Base-by-base conservation (phyloP, 2,329 filamentous ascomycete genomes). In the Gnomoniopsis sp. region DNA sequence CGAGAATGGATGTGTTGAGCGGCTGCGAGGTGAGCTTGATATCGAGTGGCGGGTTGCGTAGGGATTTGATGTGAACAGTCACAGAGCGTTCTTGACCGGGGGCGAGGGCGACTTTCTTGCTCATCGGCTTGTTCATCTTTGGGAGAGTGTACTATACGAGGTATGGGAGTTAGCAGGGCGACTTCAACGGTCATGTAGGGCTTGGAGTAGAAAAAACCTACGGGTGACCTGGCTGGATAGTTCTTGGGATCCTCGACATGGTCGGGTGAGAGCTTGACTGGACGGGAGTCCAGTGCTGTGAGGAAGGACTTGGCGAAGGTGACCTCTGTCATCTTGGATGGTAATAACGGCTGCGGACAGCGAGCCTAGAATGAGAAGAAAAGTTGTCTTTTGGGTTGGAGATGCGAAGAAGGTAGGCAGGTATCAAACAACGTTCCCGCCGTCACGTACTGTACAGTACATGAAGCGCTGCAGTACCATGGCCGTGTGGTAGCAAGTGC, bases 301-400 rank as follows among this genome's bases (percentile, higher is more conserved):
- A 99, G 86, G 74, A 96, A 97, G 34, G 85, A 81, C 75, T 89
- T 91, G 66, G 91, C 89, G 73, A 97, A 98, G 53, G 86, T 78
- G 61, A 93, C 75, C 81, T 97, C 93, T n/a, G 88, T 82, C 89
- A 93, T 93, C 65, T 67, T 79, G 65, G 23, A 34, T 11, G 26
- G 44, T 12, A 22, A 46, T 8, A 22, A n/a, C 19, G 33, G 33
- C 1, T 33, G 3, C 19, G n/a, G 19, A 19, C 19, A 43, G 34
- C 11, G 21, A 41, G 44, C 11, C 10, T 23, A 26, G 15, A n/a
- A 43, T 3, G 38, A 41, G 12, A 15, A 17, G 30, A 8, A 26
- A 19, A 15, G 17, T 26, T 36, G 33, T 36, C 8, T 8, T 36
- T 36, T 30, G 3, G 50, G 19, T 30, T 22, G 26, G 34, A 22